Evolutionary conservation across 768 basidiomycete genomes (phyloP), one percentile per base, ranked within the genome.

Genomic region (Lyophyllum shimeji): DNA sequence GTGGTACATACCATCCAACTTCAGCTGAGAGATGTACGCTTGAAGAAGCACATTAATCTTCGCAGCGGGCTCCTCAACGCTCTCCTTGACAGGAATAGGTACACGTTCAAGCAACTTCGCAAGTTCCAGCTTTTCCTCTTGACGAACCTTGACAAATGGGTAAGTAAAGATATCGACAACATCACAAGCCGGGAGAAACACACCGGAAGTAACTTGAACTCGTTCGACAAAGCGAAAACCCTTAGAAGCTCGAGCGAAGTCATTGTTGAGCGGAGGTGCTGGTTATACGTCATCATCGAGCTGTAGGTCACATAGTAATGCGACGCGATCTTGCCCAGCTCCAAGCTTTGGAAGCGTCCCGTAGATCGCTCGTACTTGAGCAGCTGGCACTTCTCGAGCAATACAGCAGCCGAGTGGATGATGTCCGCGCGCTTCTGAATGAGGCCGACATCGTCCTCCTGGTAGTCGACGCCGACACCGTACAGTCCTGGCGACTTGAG

Each of bases 1-100:
- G 9, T 31, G 7, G 7, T 11, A 58, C 75, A 7, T 53, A 77
- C 90, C 94, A 60, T 96, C 93, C 2, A 99, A 81, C 71, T 95
- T 98, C 47, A 98, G 83, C 56, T 92, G 86, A 0, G 95, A 97
- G 60, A 98, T 93, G 69, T 90, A 98, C 0, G 95, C 87, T 66
- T 99, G 96, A 1, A 99, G 76, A 0, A 98, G 78, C 2, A 98
- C 96, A 63, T 98, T 98, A 70, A 98, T 94, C 75, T 99, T 99
- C 7, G 97, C 91, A 0, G 94, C 90, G 0, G 95, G 93, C 64
- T 99, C 96, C 56, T 99, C 96, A 5, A 96, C 93, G 49, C 86
- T 81, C 71, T 99, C 97, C 72, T 98, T 98, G 63, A 98, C 90
- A 0, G 97, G 97, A 43, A 99, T 95, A 1, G 96, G 96, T 0